These are phyloP conservation scores for Trypethelium eluteriae DNA, from an alignment of 495 filamentous ascomycete genomes.

Conservation along the genomic window DNA sequence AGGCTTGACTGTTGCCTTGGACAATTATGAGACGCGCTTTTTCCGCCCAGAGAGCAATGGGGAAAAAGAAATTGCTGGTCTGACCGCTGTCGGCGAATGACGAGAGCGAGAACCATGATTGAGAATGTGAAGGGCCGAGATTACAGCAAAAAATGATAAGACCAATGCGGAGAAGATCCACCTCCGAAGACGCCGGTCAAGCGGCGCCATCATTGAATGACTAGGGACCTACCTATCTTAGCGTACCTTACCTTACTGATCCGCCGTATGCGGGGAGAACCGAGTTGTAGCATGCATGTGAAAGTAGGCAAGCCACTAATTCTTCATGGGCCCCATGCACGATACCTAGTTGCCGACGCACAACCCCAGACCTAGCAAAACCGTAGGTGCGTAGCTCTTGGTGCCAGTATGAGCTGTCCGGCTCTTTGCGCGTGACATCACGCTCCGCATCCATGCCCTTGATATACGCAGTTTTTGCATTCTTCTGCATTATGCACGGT, in stretches of 20 bases:
- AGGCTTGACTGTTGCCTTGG: too few species aligned
- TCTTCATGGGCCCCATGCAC: background rate
- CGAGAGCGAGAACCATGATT: background rate
- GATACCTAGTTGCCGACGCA: background rate
- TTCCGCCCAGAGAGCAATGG: background rate
- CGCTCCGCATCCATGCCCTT: background rate
- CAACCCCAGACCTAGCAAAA: background rate
- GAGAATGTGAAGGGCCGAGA: too few species aligned
- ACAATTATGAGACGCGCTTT: background rate
- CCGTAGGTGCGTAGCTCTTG: background rate
- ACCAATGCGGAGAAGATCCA: background rate
- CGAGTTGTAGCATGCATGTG: background rate
- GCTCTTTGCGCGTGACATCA: background rate
- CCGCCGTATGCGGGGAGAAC: background rate
- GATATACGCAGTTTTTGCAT: background rate
- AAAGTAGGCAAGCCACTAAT: background rate
- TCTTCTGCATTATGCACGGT: background rate
- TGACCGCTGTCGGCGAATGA: background rate
- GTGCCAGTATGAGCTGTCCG: too few species aligned
- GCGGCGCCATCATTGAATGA: background rate
- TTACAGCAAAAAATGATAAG: background rate
- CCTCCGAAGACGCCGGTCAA: background rate
- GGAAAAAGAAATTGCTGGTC: background rate
- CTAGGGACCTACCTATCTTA: too few species aligned
- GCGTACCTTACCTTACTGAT: too few species aligned